These are phyloP conservation scores for Aaosphaeria pasadenensis DNA, from an alignment of 2,329 filamentous ascomycete genomes.

Conservation along the genomic window DNA sequence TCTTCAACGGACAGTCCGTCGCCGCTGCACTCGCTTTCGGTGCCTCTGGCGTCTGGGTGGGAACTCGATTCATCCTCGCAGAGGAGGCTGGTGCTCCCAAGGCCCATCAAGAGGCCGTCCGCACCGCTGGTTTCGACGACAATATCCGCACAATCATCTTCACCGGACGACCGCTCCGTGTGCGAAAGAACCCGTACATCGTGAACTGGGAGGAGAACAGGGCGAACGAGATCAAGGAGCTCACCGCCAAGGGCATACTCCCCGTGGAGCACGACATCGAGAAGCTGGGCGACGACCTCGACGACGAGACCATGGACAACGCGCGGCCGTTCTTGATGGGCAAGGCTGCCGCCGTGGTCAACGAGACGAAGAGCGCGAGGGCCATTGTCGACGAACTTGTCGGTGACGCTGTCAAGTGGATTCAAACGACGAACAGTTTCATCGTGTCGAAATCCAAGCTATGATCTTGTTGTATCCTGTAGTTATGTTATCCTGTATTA, in stretches of 20 bases:
- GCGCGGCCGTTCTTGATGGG: constrained; percentile 93
- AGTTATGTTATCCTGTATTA: neutral
- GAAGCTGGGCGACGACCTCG: constrained; percentile 62
- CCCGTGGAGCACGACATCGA: constrained; percentile 95
- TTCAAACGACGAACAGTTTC: constrained; percentile 66
- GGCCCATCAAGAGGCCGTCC: constrained; percentile 92
- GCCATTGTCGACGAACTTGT: constrained; percentile 94
- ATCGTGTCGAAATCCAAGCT: constrained; percentile 45
- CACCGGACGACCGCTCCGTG: constrained; percentile 90
- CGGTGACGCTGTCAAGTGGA: constrained; percentile 68
- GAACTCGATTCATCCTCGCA: constrained; percentile 89
- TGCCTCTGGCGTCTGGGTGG: constrained; percentile 90
- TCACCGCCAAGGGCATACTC: constrained; percentile 84
- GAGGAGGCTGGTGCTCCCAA: constrained; percentile 93
- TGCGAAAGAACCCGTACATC: constrained; percentile 92
- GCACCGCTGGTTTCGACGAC: constrained; percentile 88
- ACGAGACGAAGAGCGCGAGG: constrained; percentile 89
- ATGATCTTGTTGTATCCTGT: neutral
- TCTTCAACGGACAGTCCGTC: constrained; percentile 87
- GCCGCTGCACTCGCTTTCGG: constrained; percentile 91
- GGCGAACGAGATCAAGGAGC: constrained; percentile 82
- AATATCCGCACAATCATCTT: constrained; percentile 98
- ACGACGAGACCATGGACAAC: constrained; percentile 88
- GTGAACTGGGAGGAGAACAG: constrained; percentile 95
- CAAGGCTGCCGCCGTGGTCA: constrained; percentile 90